Evolutionary conservation across 2,329 filamentous ascomycete genomes (phyloP).

Genomic region (Chaetomiaceae sp.): DNA sequence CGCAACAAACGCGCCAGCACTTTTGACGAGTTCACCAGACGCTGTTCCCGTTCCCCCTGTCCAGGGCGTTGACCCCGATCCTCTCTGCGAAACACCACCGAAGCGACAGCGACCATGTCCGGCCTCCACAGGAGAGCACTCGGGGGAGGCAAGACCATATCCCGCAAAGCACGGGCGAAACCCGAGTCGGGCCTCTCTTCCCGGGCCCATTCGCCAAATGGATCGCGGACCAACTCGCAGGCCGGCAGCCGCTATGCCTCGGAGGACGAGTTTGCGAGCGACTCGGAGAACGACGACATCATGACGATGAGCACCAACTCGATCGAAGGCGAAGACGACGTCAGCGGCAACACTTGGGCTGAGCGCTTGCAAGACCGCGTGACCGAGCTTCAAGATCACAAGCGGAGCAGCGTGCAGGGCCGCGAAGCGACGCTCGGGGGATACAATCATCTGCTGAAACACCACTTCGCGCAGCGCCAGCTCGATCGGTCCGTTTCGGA

Average conservation of each 20-base stretch:
- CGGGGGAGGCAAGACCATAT: conserved; percentile 67
- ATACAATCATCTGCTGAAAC: conserved; percentile 62
- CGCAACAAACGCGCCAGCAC: too few species aligned
- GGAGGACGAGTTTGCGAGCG: conserved; percentile 55
- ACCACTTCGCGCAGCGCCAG: conserved; percentile 60
- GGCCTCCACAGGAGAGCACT: conserved; percentile 65
- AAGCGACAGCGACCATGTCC: conserved; percentile 44
- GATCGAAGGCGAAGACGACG: conserved; percentile 63
- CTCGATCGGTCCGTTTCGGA: conserved; percentile 56
- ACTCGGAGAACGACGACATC: conserved; percentile 47
- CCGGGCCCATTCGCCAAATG: conserved; percentile 50
- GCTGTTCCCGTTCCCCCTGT: too few species aligned
- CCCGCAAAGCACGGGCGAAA: conserved; percentile 59
- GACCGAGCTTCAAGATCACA: conserved; percentile 66
- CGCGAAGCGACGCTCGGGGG: conserved; percentile 60
- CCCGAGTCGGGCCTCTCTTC: conserved; percentile 55
- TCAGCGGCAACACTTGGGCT: conserved; percentile 54
- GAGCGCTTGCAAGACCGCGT: conserved; percentile 61
- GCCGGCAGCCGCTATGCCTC: conserved; percentile 58
- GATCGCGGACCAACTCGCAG: conserved; percentile 56
- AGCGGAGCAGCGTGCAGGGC: conserved; percentile 68
- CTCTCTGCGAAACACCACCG: too few species aligned
- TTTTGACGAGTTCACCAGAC: too few species aligned
- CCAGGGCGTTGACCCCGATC: too few species aligned
- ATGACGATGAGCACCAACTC: conserved; percentile 42